Evolutionary conservation across 2,329 filamentous ascomycete genomes (phyloP).

Genomic region (Alternaria tenuissima): DNA sequence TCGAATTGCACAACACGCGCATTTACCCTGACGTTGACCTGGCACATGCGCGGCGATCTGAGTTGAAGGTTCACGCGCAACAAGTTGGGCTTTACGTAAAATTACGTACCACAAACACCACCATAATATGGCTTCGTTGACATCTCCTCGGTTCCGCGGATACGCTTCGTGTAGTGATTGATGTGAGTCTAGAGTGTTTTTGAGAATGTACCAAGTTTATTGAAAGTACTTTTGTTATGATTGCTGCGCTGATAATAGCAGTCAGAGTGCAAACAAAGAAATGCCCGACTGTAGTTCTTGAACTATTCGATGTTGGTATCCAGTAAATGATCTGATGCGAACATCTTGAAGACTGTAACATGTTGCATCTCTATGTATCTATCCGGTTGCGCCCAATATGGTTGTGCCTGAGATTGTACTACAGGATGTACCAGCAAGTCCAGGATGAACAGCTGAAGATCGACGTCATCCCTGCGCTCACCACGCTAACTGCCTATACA

Average conservation of each 20-base stretch:
- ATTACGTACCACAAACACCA: constrained; percentile 17
- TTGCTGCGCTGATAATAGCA: not conserved
- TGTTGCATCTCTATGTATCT: not conserved
- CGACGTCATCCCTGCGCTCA: not conserved
- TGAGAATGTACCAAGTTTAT: not conserved
- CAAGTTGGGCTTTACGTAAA: constrained; percentile 14
- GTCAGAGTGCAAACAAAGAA: not conserved
- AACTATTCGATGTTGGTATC: no score
- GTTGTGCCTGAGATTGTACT: not conserved
- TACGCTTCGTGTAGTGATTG: not conserved
- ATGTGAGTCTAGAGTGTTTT: not conserved
- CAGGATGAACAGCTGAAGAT: not conserved
- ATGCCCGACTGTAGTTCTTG: not conserved
- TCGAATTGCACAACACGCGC: not conserved
- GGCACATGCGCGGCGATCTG: constrained; percentile 4
- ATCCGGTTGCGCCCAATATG: not conserved
- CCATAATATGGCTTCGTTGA: constrained; percentile 1
- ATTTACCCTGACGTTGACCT: constrained; percentile 3
- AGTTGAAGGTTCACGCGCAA: constrained; percentile 2
- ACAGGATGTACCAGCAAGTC: not conserved
- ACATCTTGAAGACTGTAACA: not conserved
- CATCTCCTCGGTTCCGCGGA: constrained; percentile 21
- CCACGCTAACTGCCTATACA: not conserved
- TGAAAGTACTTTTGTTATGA: not conserved
- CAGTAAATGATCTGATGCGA: not conserved